Conservation (phyloP, 331 rosid genomes). For the Telfairia occidentalis region DNA sequence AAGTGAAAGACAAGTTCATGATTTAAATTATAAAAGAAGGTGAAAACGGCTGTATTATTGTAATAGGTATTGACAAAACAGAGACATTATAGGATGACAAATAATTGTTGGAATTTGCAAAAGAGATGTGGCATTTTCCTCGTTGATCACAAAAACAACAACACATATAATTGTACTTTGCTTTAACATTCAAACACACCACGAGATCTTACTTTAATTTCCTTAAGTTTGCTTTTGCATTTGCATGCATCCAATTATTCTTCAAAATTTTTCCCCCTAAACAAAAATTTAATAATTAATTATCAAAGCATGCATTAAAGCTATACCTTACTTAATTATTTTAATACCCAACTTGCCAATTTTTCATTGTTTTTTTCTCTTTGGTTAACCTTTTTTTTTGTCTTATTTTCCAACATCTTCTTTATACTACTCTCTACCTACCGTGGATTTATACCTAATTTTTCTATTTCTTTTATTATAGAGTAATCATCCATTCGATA, state of each 20-base stretch:
- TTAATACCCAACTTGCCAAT: not conserved
- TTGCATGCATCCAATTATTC: too few relatives aligned
- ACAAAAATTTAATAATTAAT: too few relatives aligned
- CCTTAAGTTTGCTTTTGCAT: too few relatives aligned
- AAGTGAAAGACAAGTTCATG: not conserved
- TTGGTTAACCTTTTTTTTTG: not conserved
- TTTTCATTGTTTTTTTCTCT: not conserved
- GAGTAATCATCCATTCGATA: not conserved
- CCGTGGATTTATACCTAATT: not conserved
- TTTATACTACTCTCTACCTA: not conserved
- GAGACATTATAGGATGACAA: not conserved
- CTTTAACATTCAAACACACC: too few relatives aligned
- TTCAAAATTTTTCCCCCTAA: too few relatives aligned
- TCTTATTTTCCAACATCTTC: not conserved
- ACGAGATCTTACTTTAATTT: too few relatives aligned
- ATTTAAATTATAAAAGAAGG: not conserved
- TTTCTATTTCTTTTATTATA: not conserved
- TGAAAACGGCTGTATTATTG: not conserved
- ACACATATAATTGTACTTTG: slow-evolving; percentile 9
- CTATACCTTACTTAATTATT: not conserved
- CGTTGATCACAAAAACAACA: not conserved
- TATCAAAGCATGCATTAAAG: not conserved
- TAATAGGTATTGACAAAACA: not conserved
- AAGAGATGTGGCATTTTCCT: not conserved
- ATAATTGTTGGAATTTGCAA: slow-evolving; percentile 1